Evolutionary conservation across 73 alveolate species (phyloP).

Genomic region (Breviolum minutum): DNA sequence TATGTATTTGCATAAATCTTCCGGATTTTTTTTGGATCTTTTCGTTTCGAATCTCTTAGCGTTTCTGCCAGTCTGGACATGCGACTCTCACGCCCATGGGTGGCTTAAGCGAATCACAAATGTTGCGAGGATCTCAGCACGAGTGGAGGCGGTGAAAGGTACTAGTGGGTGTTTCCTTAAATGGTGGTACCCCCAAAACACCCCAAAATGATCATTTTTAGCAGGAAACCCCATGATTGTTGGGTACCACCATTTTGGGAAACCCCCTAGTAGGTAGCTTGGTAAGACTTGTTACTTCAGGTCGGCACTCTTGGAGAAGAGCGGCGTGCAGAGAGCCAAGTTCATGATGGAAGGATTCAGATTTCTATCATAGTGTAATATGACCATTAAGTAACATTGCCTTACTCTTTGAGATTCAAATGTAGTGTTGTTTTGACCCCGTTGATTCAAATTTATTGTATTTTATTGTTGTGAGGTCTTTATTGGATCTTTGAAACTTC

Average conservation of each 20-base stretch:
- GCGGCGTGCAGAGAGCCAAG: constrained; percentile 21
- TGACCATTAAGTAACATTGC: no score
- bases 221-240: no score
- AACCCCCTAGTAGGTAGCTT: no score
- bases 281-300: neutral
- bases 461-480: neutral
- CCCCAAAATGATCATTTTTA: no score
- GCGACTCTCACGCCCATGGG: neutral
- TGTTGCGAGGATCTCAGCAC: constrained; percentile 40
- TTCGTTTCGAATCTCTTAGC: neutral
- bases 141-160: neutral
- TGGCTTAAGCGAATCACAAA: constrained; percentile 74
- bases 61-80: constrained; percentile 50
- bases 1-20: no score
- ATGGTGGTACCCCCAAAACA: neutral
- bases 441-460: neutral
- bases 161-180: neutral
- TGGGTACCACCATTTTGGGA: no score
- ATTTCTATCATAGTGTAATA: no score
- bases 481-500: neutral
- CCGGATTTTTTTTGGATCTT: neutral
- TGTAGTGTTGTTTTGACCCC: no score
- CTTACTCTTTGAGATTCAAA: no score
- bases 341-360: neutral
- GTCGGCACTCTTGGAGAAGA: constrained; percentile 74